These are phyloP conservation scores for Globisporangium camurandrum DNA, from an alignment of 352 stramenopile genomes.

Conservation along the genomic window DNA sequence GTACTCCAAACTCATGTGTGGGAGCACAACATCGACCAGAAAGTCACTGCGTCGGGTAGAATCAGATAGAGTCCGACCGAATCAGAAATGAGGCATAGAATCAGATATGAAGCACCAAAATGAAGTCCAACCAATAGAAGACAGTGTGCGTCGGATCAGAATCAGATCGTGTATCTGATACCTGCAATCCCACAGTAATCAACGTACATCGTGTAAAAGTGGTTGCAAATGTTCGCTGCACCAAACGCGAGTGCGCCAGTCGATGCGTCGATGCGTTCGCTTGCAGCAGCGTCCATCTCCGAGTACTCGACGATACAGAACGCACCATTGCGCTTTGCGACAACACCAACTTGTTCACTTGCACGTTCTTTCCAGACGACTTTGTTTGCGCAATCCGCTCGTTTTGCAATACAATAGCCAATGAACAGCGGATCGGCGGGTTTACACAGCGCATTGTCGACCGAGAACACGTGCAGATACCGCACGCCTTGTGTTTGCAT, in stretches of 20 bases:
- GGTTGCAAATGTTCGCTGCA: constrained; percentile 98
- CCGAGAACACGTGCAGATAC: constrained; percentile 95
- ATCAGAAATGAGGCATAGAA: too few relatives aligned
- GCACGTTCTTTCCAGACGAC: constrained; percentile 91
- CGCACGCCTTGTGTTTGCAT: constrained; percentile 86
- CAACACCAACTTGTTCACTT: constrained; percentile 91
- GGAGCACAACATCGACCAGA: constrained; percentile 83
- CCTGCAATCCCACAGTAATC: not conserved
- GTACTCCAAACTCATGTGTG: constrained; percentile 81
- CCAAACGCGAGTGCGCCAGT: constrained; percentile 90
- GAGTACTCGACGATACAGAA: constrained; percentile 97
- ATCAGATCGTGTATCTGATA: not conserved
- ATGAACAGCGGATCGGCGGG: constrained; percentile 95
- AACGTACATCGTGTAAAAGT: constrained; percentile 92
- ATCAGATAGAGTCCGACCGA: too few relatives aligned
- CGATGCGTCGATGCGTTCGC: constrained; percentile 43
- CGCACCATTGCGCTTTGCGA: constrained; percentile 71
- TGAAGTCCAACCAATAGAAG: too few relatives aligned
- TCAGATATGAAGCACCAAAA: too few relatives aligned
- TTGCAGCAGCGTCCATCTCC: constrained; percentile 85
- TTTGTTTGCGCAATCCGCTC: constrained; percentile 96
- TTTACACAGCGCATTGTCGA: constrained; percentile 98
- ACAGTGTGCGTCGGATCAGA: too few relatives aligned
- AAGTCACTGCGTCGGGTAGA: constrained; percentile 31
- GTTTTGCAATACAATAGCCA: constrained; percentile 91